A percentile compares a stretch with the other conserved stretches of the same genome.
Conservation (phyloP, 257 asterid genomes). For the Linaria vulgaris region DNA sequence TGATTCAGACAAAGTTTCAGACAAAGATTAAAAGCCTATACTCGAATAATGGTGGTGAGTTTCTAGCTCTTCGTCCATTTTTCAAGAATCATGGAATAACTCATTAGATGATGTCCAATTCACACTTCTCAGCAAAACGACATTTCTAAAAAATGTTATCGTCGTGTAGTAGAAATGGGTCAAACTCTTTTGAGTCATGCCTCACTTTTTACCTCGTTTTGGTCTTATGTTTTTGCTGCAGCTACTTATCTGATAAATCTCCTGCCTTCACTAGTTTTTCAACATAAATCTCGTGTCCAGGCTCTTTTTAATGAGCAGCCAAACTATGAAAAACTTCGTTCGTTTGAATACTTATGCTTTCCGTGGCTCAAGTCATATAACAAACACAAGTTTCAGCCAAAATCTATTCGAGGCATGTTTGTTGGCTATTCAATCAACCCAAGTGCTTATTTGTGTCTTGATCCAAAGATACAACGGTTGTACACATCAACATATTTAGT, state of each 20-base stretch:
- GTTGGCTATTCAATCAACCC: background rate
- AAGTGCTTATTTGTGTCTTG: background rate
- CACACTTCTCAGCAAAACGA: background rate
- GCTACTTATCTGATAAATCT: background rate
- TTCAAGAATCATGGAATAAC: background rate
- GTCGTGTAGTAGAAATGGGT: background rate
- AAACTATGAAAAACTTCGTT: background rate
- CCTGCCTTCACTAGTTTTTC: background rate
- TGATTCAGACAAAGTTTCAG: background rate
- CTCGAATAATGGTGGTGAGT: no score
- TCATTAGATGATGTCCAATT: background rate
- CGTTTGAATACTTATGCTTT: slow-evolving; percentile 11
- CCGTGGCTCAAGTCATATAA: slow-evolving; percentile 13
- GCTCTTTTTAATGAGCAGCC: background rate
- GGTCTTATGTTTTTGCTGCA: background rate
- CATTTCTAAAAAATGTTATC: background rate
- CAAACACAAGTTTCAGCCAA: background rate
- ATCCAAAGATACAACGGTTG: background rate
- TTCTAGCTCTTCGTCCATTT: background rate
- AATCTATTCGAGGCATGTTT: background rate
- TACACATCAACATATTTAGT: slow-evolving; percentile 12
- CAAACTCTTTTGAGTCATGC: background rate
- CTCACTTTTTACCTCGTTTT: background rate
- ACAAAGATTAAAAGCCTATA: background rate
- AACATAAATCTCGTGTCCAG: background rate